Conservation (phyloP, 2,329 filamentous ascomycete genomes). For the Ceratocystis destructans region DNA sequence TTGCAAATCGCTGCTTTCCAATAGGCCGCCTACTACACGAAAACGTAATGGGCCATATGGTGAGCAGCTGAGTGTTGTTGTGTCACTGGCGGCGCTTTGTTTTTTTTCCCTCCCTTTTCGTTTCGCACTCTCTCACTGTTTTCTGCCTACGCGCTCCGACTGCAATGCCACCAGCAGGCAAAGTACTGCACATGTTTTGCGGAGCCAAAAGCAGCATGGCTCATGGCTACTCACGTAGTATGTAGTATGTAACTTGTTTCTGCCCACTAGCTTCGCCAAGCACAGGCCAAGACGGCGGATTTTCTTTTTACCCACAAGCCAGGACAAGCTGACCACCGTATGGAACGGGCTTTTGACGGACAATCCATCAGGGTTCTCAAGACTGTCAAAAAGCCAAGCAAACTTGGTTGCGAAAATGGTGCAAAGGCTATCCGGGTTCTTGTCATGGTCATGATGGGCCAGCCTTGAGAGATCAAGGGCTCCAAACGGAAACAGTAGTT, state of each 20-base stretch:
- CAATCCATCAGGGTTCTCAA: conserved; percentile 7
- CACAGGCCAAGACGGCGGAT: conserved; percentile 5
- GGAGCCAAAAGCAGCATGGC: neutral
- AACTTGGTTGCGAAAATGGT: neutral
- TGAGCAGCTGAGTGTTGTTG: neutral
- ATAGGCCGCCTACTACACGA: neutral
- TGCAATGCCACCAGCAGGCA: neutral
- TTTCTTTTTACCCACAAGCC: conserved; percentile 6
- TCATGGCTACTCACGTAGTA: neutral
- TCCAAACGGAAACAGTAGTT: neutral
- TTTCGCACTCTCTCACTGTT: neutral
- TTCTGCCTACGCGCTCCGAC: neutral
- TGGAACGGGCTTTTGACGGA: conserved; percentile 3
- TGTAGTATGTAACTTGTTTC: neutral
- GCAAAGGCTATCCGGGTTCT: conserved; percentile 8
- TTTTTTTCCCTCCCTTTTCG: neutral
- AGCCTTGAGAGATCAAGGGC: neutral
- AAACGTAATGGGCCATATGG: neutral
- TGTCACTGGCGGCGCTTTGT: neutral
- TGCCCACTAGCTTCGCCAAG: neutral
- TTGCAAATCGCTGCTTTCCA: neutral
- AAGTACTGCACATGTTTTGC: neutral
- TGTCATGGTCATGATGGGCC: neutral
- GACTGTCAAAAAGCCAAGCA: conserved; percentile 5
- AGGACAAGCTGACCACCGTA: neutral